Conservation (phyloP, 2,329 filamentous ascomycete genomes). For the Hymenoscyphus occultus region DNA sequence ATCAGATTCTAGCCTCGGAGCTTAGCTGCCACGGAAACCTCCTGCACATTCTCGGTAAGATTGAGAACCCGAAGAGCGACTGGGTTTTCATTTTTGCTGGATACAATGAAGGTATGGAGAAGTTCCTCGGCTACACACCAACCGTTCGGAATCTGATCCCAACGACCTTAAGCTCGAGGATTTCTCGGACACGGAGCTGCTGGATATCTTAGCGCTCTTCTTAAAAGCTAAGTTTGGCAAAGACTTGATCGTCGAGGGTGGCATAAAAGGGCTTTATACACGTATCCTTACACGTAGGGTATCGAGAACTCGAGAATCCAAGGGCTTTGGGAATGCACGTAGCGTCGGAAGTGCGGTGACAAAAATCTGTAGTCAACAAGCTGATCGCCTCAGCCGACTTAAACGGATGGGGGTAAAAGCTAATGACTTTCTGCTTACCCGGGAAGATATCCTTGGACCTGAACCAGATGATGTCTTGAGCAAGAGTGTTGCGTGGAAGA, state of each 20-base stretch:
- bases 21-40: not conserved
- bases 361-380: not conserved
- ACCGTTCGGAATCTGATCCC: not conserved
- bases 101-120: constrained; percentile 3
- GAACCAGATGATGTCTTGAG: constrained; percentile 53
- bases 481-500: constrained; percentile 52
- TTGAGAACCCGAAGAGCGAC: not conserved
- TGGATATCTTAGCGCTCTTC: too few relatives aligned
- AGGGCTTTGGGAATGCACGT: constrained; percentile 1
- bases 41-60: not conserved
- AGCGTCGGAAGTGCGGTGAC: not conserved
- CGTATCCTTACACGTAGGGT: not conserved
- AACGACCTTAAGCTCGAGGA: not conserved
- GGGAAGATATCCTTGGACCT: constrained; percentile 68
- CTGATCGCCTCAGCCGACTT: not conserved
- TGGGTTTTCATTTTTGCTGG: constrained; percentile 8
- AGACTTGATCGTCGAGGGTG: not conserved
- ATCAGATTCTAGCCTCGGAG: not conserved
- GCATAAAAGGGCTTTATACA: not conserved
- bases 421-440: constrained; percentile 42
- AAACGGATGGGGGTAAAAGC: not conserved
- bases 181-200: too few relatives aligned
- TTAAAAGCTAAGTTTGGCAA: too few relatives aligned
- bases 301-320: not conserved
- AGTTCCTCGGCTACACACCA: not conserved